A percentile compares a stretch with the other conserved stretches of the same genome.
These are phyloP conservation scores for Simmondsia chinensis DNA, from an alignment of 148 eudicot genomes.

Conservation along the genomic window DNA sequence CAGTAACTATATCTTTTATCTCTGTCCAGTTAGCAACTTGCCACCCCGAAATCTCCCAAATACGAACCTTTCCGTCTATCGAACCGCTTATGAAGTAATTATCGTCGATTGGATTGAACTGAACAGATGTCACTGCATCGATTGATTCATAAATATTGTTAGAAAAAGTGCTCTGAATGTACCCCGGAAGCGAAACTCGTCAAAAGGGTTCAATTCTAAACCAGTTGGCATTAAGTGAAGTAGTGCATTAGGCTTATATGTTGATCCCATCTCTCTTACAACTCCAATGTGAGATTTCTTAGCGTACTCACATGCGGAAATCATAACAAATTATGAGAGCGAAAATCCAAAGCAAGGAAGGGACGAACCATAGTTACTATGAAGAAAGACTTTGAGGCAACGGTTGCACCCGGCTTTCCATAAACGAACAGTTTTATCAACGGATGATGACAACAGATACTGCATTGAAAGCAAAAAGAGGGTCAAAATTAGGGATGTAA, in stretches of 20 bases:
- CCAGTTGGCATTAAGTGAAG: too few species aligned
- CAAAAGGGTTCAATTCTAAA: too few species aligned
- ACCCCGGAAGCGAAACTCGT: too few species aligned
- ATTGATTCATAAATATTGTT: not conserved
- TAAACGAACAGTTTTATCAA: constrained; percentile 48
- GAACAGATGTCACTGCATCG: constrained; percentile 81
- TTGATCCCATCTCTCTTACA: too few species aligned
- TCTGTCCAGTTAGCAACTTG: constrained; percentile 87
- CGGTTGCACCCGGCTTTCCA: constrained; percentile 40
- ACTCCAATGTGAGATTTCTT: too few species aligned
- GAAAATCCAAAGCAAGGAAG: not conserved
- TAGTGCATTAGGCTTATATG: too few species aligned
- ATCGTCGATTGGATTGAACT: constrained; percentile 76
- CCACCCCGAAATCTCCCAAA: constrained; percentile 60
- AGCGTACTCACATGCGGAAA: too few species aligned
- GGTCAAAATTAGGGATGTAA: too few species aligned
- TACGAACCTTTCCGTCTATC: constrained; percentile 93
- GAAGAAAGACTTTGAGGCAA: constrained; percentile 37
- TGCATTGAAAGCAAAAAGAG: constrained; percentile 12
- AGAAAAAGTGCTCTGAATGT: too few species aligned
- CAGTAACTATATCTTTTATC: constrained; percentile 75
- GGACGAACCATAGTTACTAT: constrained; percentile 36
- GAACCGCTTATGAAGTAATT: constrained; percentile 90
- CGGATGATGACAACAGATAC: constrained; percentile 51
- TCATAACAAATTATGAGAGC: too few species aligned